Evolutionary conservation across 2,329 filamentous ascomycete species (phyloP), one percentile per base, ranked within the genome.

Genomic region (Ambrosiella cleistominuta): DNA sequence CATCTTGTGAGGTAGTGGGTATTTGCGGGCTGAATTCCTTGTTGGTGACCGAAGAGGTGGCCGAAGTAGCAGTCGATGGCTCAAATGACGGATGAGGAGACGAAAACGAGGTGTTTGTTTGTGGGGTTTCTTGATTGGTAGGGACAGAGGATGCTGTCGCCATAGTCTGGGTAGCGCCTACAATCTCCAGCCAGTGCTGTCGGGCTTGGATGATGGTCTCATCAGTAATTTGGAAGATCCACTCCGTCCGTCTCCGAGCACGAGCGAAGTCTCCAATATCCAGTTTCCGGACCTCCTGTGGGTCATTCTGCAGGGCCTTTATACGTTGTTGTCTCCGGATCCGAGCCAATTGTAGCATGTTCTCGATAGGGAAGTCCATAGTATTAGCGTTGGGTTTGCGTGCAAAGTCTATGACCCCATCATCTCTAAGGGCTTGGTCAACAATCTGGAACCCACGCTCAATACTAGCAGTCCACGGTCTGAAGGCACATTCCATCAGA

Each of bases 301-400:
- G 66, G 60, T 80, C 77, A 1, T 81, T 66, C 35, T 71, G 69
- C 12, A 70, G 68, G 1, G 75, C 3, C 27, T 27, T 27, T 27
- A 27, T 27, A 27, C 27, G 27, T 27, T 27, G 27, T 27, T 27
- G 27, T 27, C 27, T 27, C 27, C 27, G 27, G 27, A 27, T 27
- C 27, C 27, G 27, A 27, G 27, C 27, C 27, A 27, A 5, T 27
- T 27, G 27, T 27, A 27, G 3, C 27, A 27, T 27, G 27, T 27
- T 79, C 52, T 74, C 73, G 53, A 82, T 67, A 0, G 78, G 77
- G 49, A 78, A 64, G 68, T 77, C 77, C 2, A 80, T 73, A 0
- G 74, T 72, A 8, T 72, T 68, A 45, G 76, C 72, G 59, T 72
- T 71, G 1, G 70, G 67, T 56, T 73, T 72, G 62, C 70, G 73